Conservation (phyloP, 495 filamentous ascomycete genomes). For the Penicillium canariense region DNA sequence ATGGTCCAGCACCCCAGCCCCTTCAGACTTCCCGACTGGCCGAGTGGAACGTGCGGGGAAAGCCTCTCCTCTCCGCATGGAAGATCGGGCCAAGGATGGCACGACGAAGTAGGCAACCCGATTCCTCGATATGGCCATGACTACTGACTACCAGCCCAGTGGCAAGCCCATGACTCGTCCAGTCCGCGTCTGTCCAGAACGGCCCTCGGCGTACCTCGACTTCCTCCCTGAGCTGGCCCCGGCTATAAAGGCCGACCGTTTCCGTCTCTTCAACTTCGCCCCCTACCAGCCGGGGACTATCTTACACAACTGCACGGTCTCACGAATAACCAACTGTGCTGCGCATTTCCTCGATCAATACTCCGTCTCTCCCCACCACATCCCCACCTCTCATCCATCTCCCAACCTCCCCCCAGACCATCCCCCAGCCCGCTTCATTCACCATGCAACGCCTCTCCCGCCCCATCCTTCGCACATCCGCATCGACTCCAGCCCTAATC, state of each 20-base stretch:
- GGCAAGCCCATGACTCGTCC: background rate
- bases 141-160: too few relatives aligned
- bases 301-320: too few relatives aligned
- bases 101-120: too few relatives aligned
- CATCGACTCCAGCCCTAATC: slow-evolving; percentile 31
- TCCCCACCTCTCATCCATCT: background rate
- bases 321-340: background rate
- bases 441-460: slow-evolving; percentile 41
- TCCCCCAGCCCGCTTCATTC: background rate
- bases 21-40: too few relatives aligned
- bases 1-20: too few relatives aligned
- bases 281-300: too few relatives aligned
- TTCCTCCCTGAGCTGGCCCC: too few relatives aligned
- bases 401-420: background rate
- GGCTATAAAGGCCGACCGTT: background rate
- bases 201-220: background rate
- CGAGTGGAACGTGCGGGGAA: too few relatives aligned
- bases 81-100: too few relatives aligned
- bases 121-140: too few relatives aligned
- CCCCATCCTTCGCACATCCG: slow-evolving; percentile 42
- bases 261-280: background rate
- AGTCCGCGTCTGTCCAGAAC: background rate
- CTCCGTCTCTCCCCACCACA: background rate
- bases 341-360: background rate
- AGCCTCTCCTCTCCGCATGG: too few relatives aligned